A percentile compares a stretch with the other conserved stretches of the same genome.
phyloP scores from a whole-genome alignment of 805 yeast species.

The Candida jianshihensis region DNA sequence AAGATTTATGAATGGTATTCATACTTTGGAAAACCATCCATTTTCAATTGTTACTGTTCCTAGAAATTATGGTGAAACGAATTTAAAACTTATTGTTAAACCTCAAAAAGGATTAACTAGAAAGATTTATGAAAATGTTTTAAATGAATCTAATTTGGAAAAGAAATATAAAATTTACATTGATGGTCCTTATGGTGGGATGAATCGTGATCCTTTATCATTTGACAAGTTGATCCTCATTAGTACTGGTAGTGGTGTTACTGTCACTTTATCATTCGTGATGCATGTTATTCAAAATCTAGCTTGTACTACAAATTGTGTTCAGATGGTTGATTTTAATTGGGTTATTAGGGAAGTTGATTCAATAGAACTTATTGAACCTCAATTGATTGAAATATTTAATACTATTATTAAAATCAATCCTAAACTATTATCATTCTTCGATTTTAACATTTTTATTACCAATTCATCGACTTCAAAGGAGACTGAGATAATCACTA shows the following conservation, averaged over 20 bases:
- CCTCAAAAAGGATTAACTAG: conserved; percentile 43
- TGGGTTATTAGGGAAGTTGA: conserved; percentile 36
- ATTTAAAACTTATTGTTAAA: conserved; percentile 37
- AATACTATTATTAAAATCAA: neutral
- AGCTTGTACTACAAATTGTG: conserved; percentile 6
- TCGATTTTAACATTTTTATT: conserved; percentile 21
- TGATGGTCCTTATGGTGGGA: conserved; percentile 58
- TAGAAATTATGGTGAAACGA: conserved; percentile 12
- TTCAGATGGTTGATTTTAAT: conserved; percentile 30
- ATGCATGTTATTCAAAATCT: conserved; percentile 14
- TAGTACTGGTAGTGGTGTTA: conserved; percentile 46
- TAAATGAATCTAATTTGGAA: conserved; percentile 10
- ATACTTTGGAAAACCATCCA: conserved; percentile 48
- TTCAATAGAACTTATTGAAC: conserved; percentile 33
- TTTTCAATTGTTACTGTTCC: conserved; percentile 39
- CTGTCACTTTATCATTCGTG: conserved; percentile 42
- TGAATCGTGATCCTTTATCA: conserved; percentile 35
- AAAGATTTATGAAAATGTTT: conserved; percentile 18
- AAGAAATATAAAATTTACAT: conserved; percentile 28
- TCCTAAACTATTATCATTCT: neutral
- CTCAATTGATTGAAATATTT: conserved; percentile 24
- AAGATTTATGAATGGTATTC: conserved; percentile 35
- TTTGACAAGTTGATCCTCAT: conserved; percentile 38
- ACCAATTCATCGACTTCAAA: conserved; percentile 20
- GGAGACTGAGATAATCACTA: neutral